Evolutionary conservation across 1,139 yeast species (phyloP), one percentile per base, ranked within the genome.

Genomic region (Fermentozyma sake): DNA sequence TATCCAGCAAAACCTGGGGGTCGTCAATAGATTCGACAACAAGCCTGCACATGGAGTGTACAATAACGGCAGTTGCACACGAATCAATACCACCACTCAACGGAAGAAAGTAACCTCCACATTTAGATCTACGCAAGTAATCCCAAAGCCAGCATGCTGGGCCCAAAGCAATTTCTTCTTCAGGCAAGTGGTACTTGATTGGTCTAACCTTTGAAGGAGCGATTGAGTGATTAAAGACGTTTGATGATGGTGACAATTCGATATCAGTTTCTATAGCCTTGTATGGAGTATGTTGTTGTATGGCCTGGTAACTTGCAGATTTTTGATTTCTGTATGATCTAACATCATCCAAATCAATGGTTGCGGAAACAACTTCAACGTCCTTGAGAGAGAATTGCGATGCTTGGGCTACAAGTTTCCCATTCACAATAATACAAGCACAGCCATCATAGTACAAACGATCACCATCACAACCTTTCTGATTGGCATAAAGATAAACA

Each of bases 61-160:
- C 95, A 43, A 93, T 87, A 12, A 84, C 84, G 0, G 97, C 93
- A 1, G 98, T 93, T 1, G 98, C 96, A 62, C 98, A 93, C 14
- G 95, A 83, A 52, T 91, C 99, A 37, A 93, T 89, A 26, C 99
- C 99, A 12, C 99, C 99, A 52, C 95, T 82, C 27, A 91, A 65
- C 0, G 99, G 97, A 27, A 91, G 65, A 56, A 91, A 93, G 52
- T 71, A 91, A 0, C 99, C 99, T 1, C 89, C 87, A 33, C 91
- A 82, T 41, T 75, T 75, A 39, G 94, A 85, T 41, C 98, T 74
- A 50, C 99, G 72, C 37, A 91, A 68, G 50, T 91, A 91, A 53
- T 91, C 99, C 99, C 99, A 91, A 39, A 91, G 58, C 99, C 99
- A 91, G 53, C 98, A 91, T 0, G 99, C 98, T 1, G 98, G 99